A percentile compares a stretch with the other conserved stretches of the same genome.
Conservation (phyloP, 148 eudicot species). For the Bassia scoparia region DNA sequence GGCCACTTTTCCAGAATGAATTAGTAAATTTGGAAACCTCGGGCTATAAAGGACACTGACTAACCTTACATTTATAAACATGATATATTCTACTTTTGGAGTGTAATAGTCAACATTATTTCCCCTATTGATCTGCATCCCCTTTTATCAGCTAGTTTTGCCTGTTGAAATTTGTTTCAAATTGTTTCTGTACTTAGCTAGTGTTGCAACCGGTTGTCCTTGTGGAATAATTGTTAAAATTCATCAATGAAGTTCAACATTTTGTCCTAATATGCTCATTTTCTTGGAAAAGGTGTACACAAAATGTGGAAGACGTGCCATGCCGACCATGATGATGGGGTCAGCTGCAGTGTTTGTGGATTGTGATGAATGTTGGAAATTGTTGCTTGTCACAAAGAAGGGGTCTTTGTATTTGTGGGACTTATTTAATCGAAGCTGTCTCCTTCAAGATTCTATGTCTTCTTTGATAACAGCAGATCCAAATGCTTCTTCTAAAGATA, state of each 20-base stretch:
- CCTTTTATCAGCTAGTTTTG: neutral
- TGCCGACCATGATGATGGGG: slow-evolving; percentile 94
- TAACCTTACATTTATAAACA: too few relatives aligned
- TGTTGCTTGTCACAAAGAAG: slow-evolving; percentile 87
- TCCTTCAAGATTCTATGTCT: slow-evolving; percentile 79
- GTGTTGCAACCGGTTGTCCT: neutral
- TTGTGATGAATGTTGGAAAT: slow-evolving; percentile 90
- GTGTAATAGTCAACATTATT: too few relatives aligned
- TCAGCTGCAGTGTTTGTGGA: slow-evolving; percentile 84
- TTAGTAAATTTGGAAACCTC: too few relatives aligned
- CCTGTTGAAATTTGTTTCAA: neutral
- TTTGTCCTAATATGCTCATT: slow-evolving; percentile 1
- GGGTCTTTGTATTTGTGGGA: slow-evolving; percentile 87
- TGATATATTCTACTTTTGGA: too few relatives aligned
- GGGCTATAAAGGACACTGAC: too few relatives aligned
- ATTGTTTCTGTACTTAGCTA: neutral
- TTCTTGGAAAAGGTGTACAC: slow-evolving; percentile 64
- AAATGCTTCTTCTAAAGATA: slow-evolving; percentile 52
- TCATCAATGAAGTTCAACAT: neutral
- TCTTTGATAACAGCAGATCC: slow-evolving; percentile 60
- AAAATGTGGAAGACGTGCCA: slow-evolving; percentile 88
- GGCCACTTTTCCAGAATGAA: too few relatives aligned
- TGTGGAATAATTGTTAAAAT: neutral
- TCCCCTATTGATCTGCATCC: neutral
- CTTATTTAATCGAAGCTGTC: slow-evolving; percentile 68